A percentile compares a stretch with the other conserved stretches of the same genome.
Evolutionary conservation across 768 basidiomycete genomes (phyloP).

Genomic region (Pleurotus cornucopiae): DNA sequence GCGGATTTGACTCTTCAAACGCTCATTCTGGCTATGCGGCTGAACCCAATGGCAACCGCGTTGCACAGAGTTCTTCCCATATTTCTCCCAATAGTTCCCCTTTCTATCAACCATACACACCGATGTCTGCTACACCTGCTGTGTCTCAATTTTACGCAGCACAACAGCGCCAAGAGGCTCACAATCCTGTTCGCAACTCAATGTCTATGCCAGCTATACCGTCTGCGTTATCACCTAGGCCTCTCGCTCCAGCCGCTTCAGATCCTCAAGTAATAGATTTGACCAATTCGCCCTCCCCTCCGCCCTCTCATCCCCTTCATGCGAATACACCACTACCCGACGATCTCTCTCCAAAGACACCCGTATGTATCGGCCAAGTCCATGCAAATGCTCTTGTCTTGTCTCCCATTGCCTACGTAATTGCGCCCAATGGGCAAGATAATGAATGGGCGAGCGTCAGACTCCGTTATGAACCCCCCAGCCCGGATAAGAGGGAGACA

Average conservation of each 20-base stretch:
- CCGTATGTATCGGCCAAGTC: conserved; percentile 85
- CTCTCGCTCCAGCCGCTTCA: conserved; percentile 19
- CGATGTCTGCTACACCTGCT: conserved; percentile 46
- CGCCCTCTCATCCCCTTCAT: conserved; percentile 29
- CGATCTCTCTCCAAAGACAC: conserved; percentile 73
- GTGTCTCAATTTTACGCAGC: conserved; percentile 26
- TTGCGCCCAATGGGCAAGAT: conserved; percentile 36
- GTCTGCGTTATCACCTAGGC: conserved; percentile 17
- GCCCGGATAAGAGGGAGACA: conserved; percentile 57
- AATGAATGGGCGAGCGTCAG: conserved; percentile 68
- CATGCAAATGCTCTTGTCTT: conserved; percentile 80
- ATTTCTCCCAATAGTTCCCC: conserved; percentile 11
- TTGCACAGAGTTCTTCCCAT: conserved; percentile 12
- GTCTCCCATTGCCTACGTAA: conserved; percentile 75
- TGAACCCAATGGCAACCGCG: conserved; percentile 10
- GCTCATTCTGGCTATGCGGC: conserved; percentile 6
- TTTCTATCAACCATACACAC: conserved; percentile 27
- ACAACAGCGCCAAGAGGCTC: conserved; percentile 17
- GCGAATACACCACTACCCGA: conserved; percentile 35
- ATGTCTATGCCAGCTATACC: conserved; percentile 18
- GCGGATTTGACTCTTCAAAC: conserved; percentile 6
- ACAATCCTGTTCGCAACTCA: conserved; percentile 17
- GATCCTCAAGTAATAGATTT: conserved; percentile 70
- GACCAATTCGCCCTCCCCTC: conserved; percentile 59
- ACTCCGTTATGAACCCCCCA: conserved; percentile 62